A percentile compares a stretch with the other conserved stretches of the same genome.
These are phyloP conservation scores for Hypoxylon lenormandii DNA, from an alignment of 495 filamentous ascomycete species.

Conservation along the genomic window DNA sequence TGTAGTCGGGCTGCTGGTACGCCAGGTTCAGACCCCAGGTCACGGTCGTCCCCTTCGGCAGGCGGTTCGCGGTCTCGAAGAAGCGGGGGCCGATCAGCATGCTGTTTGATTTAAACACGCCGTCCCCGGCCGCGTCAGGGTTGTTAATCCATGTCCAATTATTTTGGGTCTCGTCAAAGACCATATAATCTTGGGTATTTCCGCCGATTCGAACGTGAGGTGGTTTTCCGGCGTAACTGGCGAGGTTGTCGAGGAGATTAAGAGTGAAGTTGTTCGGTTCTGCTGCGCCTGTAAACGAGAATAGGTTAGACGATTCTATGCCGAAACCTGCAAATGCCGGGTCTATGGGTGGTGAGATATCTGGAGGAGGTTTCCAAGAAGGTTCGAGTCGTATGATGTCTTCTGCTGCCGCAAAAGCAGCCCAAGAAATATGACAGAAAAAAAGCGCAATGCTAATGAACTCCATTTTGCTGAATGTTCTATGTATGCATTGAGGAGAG, in stretches of 20 bases:
- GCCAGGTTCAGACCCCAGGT: slow-evolving; percentile 56
- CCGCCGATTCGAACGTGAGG: slow-evolving; percentile 55
- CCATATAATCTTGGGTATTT: slow-evolving; percentile 56
- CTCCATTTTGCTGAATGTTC: slow-evolving; percentile 9
- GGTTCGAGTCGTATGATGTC: slow-evolving; percentile 21
- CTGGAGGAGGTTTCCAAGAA: slow-evolving; percentile 17
- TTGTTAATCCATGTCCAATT: slow-evolving; percentile 46
- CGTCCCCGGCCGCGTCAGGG: slow-evolving; percentile 35
- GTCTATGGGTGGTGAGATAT: slow-evolving; percentile 25
- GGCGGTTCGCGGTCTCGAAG: slow-evolving; percentile 53
- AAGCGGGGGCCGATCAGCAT: slow-evolving; percentile 53
- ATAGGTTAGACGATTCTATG: slow-evolving; percentile 58
- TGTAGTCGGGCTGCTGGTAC: slow-evolving; percentile 48
- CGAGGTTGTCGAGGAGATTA: slow-evolving; percentile 55
- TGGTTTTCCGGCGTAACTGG: slow-evolving; percentile 52
- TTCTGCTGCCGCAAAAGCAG: slow-evolving; percentile 12
- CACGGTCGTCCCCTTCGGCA: slow-evolving; percentile 53
- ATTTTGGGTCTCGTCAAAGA: slow-evolving; percentile 44
- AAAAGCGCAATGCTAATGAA: not conserved
- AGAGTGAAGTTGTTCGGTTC: slow-evolving; percentile 50
- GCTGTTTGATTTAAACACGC: slow-evolving; percentile 43
- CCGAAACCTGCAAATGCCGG: slow-evolving; percentile 55
- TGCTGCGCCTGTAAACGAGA: slow-evolving; percentile 53
- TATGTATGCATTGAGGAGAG: not conserved
- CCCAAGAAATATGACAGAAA: not conserved